phyloP scores from a whole-genome alignment of 2,329 filamentous ascomycete species.

The Cladophialophora immunda region DNA sequence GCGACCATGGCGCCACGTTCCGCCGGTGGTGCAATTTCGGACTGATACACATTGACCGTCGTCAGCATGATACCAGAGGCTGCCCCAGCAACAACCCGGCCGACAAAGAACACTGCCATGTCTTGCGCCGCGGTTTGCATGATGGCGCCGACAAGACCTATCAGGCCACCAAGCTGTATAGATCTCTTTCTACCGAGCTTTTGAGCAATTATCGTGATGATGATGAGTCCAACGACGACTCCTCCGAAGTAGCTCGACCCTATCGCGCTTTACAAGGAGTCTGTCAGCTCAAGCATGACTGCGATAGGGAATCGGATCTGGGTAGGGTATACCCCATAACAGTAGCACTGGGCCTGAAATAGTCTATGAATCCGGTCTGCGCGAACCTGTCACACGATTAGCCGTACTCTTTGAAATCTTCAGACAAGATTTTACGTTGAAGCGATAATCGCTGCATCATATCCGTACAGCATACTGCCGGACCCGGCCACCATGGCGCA shows the following conservation, averaged over 20 bases:
- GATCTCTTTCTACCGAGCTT: too few species aligned
- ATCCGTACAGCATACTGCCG: too few species aligned
- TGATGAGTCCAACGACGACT: not conserved
- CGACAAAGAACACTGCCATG: slow-evolving; percentile 75
- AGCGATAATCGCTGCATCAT: too few species aligned
- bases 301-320: too few species aligned
- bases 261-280: not conserved
- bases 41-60: slow-evolving; percentile 91
- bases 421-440: not conserved
- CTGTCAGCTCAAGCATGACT: not conserved
- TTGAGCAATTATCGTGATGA: too few species aligned
- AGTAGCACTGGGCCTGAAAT: not conserved
- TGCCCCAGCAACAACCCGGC: slow-evolving; percentile 81
- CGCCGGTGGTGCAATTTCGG: slow-evolving; percentile 71
- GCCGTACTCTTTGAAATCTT: not conserved
- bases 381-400: not conserved
- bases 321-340: slow-evolving; percentile 5
- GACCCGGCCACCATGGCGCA: too few species aligned
- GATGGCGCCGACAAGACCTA: not conserved
- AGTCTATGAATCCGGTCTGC: slow-evolving; percentile 1
- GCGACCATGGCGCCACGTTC: slow-evolving; percentile 59
- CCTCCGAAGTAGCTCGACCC: not conserved
- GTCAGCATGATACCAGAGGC: slow-evolving; percentile 87
- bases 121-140: slow-evolving; percentile 4
- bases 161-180: not conserved